These are phyloP conservation scores for Phytophthora litchii DNA, from an alignment of 352 stramenopile genomes.

Conservation along the genomic window DNA sequence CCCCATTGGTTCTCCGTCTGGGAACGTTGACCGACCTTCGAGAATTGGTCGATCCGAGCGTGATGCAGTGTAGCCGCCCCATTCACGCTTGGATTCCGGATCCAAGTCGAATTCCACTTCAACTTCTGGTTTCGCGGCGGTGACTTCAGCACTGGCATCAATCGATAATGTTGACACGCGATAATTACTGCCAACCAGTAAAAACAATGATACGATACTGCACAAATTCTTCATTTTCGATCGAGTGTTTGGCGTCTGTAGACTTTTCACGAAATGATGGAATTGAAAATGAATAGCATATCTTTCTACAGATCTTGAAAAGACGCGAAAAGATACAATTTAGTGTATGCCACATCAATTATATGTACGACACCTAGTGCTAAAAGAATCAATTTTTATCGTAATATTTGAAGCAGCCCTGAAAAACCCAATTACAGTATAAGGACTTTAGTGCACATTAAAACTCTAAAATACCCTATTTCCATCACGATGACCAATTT, in stretches of 20 bases:
- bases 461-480: too few relatives aligned
- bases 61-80: slow-evolving; percentile 13
- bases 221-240: slow-evolving; percentile 11
- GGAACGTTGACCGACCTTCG: slow-evolving; percentile 20
- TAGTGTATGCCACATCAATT: slow-evolving; percentile 5
- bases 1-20: slow-evolving; percentile 11
- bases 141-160: slow-evolving; percentile 20
- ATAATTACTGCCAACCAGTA: slow-evolving; percentile 10
- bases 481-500: too few relatives aligned
- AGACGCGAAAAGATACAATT: slow-evolving; percentile 24
- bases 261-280: slow-evolving; percentile 11
- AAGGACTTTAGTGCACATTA: too few relatives aligned
- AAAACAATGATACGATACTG: slow-evolving; percentile 11
- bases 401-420: too few relatives aligned
- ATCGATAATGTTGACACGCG: slow-evolving; percentile 18
- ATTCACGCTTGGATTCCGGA: slow-evolving; percentile 33
- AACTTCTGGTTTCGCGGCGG: slow-evolving; percentile 21
- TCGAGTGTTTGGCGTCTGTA: neutral
- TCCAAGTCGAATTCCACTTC: slow-evolving; percentile 46
- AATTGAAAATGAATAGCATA: slow-evolving; percentile 29
- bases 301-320: slow-evolving; percentile 32
- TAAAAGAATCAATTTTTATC: too few relatives aligned
- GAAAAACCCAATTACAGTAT: too few relatives aligned
- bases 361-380: too few relatives aligned
- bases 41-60: slow-evolving; percentile 28